Percentiles rank a stretch among this genome's conserved stretches.
phyloP scores from a whole-genome alignment of 2,329 filamentous ascomycete species.

The Stachybotrys elegans region DNA sequence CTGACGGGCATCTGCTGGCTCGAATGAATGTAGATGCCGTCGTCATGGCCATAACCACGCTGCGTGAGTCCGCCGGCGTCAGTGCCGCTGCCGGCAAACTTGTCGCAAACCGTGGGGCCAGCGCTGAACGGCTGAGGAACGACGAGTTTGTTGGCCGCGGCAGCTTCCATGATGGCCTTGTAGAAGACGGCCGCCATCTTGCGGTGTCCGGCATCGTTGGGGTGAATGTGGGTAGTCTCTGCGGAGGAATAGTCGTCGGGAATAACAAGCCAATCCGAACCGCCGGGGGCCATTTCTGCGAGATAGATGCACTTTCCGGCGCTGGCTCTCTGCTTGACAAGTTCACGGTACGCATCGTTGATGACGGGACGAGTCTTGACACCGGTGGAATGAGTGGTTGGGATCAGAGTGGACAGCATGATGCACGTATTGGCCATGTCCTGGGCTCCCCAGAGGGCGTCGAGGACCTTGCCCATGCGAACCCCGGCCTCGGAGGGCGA shows the following conservation, averaged over 20 bases:
- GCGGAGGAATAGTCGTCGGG: too few relatives aligned
- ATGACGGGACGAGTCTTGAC: neutral
- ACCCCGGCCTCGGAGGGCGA: slow-evolving; percentile 5
- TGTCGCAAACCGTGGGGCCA: slow-evolving; percentile 13
- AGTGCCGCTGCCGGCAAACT: slow-evolving; percentile 13
- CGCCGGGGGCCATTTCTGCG: neutral
- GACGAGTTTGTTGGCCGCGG: too few relatives aligned
- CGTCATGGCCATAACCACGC: slow-evolving; percentile 19
- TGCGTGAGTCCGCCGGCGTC: slow-evolving; percentile 21
- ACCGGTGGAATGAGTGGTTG: neutral
- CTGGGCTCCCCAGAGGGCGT: neutral
- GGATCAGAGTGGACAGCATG: neutral
- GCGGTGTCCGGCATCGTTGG: neutral
- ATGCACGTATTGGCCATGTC: neutral
- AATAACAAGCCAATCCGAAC: too few relatives aligned
- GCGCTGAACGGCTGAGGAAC: too few relatives aligned
- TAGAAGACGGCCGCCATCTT: neutral
- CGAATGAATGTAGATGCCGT: slow-evolving; percentile 22
- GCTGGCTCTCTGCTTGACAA: neutral
- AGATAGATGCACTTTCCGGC: neutral
- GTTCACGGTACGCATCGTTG: neutral
- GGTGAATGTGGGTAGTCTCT: neutral
- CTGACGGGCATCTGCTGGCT: slow-evolving; percentile 10
- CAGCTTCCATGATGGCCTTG: neutral
- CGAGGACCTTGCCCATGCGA: slow-evolving; percentile 9